Percentiles rank a stretch among this genome's conserved stretches.
Conservation (phyloP, 1,139 yeast species). For the Yarrowia galli region DNA sequence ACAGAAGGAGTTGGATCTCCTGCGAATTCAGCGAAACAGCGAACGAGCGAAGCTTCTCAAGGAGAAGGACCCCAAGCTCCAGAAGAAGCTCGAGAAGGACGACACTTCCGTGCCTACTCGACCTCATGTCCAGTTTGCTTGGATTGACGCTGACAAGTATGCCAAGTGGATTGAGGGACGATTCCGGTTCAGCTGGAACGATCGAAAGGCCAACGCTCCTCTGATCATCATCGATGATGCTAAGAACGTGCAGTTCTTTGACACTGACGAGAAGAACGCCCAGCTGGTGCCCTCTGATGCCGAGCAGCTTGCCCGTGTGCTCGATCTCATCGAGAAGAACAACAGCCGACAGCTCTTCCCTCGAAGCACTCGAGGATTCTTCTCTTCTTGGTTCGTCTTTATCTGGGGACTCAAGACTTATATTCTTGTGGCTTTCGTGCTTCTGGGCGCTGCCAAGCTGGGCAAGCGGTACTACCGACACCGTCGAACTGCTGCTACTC, state of each 20-base stretch:
- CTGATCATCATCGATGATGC: slow-evolving; percentile 33
- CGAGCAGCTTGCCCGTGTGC: slow-evolving; percentile 21
- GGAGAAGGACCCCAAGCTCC: slow-evolving; percentile 38
- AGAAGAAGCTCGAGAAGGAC: slow-evolving; percentile 37
- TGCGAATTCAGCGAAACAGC: slow-evolving; percentile 26
- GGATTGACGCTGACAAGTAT: slow-evolving; percentile 38
- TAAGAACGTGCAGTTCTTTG: slow-evolving; percentile 32
- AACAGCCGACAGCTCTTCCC: slow-evolving; percentile 25
- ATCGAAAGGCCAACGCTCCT: slow-evolving; percentile 24
- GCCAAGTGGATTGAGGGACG: slow-evolving; percentile 34
- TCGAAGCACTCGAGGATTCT: slow-evolving; percentile 27
- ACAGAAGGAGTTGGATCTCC: slow-evolving; percentile 30
- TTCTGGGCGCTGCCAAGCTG: slow-evolving; percentile 8
- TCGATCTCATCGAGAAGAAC: slow-evolving; percentile 29
- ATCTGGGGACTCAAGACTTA: slow-evolving; percentile 19
- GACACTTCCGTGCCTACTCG: slow-evolving; percentile 26
- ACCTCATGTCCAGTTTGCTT: slow-evolving; percentile 34
- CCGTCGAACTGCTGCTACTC: slow-evolving; percentile 27
- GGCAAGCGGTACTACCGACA: slow-evolving; percentile 26
- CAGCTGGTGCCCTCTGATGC: slow-evolving; percentile 11
- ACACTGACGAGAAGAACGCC: slow-evolving; percentile 29
- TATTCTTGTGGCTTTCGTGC: slow-evolving; percentile 15
- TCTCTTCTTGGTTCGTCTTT: slow-evolving; percentile 21
- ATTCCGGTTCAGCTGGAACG: slow-evolving; percentile 28
- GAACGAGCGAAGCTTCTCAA: slow-evolving; percentile 35